These are phyloP conservation scores for Endoconidiophora polonica DNA, from an alignment of 2,329 filamentous ascomycete species.

Conservation along the genomic window DNA sequence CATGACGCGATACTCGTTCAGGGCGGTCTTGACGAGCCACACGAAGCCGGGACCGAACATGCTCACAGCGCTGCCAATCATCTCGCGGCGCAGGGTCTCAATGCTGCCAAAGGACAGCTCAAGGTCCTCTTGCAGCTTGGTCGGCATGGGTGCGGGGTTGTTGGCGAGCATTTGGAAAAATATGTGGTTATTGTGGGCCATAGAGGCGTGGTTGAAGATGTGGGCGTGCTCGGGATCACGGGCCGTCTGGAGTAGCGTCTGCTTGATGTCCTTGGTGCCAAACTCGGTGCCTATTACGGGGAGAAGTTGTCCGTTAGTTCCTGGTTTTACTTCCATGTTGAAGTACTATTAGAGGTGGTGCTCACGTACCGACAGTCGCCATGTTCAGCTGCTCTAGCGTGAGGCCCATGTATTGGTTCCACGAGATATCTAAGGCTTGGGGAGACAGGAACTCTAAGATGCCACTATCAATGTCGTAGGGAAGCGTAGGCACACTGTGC, in stretches of 20 bases:
- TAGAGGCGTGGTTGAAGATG: slow-evolving; percentile 90
- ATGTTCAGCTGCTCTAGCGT: slow-evolving; percentile 62
- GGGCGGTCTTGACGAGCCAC: slow-evolving; percentile 60
- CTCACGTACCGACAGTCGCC: slow-evolving; percentile 48
- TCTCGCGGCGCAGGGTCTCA: slow-evolving; percentile 63
- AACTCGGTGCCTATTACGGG: slow-evolving; percentile 40
- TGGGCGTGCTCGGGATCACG: slow-evolving; percentile 62
- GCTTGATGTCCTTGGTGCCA: slow-evolving; percentile 43
- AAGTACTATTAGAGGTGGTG: not conserved
- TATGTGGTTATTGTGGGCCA: slow-evolving; percentile 82
- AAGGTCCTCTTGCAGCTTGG: slow-evolving; percentile 40
- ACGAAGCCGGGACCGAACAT: slow-evolving; percentile 98
- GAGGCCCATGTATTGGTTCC: slow-evolving; percentile 63
- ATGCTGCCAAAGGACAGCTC: slow-evolving; percentile 61
- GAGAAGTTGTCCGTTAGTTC: slow-evolving; percentile 1
- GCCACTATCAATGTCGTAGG: slow-evolving; percentile 29
- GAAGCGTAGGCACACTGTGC: slow-evolving; percentile 31
- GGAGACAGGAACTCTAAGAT: slow-evolving; percentile 56
- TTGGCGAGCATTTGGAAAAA: slow-evolving; percentile 48
- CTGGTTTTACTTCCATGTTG: not conserved
- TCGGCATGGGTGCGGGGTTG: slow-evolving; percentile 34
- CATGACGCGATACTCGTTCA: slow-evolving; percentile 48
- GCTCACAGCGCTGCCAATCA: slow-evolving; percentile 62
- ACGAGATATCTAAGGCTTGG: slow-evolving; percentile 58
- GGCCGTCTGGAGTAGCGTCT: slow-evolving; percentile 57